A percentile compares a stretch with the other conserved stretches of the same genome.
Evolutionary conservation across 225 moss, liverwort and hornwort genomes (phyloP).

Genomic region (Polytrichum commune): DNA sequence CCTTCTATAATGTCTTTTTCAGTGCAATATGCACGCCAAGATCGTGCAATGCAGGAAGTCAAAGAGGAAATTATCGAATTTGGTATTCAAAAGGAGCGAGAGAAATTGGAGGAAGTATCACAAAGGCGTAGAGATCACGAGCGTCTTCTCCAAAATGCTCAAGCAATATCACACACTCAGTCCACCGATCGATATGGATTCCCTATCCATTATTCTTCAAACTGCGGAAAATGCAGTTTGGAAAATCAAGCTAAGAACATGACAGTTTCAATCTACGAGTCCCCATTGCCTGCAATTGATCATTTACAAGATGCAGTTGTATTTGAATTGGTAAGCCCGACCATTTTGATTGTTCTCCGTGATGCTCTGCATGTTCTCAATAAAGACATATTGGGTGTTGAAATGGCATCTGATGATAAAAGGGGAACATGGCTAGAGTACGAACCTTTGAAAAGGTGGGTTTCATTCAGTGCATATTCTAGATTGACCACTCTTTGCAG

Average conservation of each 20-base stretch:
- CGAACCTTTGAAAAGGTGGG: constrained; percentile 11
- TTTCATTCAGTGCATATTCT: neutral
- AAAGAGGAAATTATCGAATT: constrained; percentile 14
- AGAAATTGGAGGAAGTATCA: constrained; percentile 7
- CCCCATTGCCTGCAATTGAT: neutral
- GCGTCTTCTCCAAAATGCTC: neutral
- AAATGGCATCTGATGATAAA: neutral
- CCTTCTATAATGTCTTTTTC: constrained; percentile 13
- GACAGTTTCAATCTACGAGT: constrained; percentile 11
- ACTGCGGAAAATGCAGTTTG: constrained; percentile 5
- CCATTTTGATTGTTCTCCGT: constrained; percentile 12
- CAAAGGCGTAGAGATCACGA: neutral
- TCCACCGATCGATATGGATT: neutral
- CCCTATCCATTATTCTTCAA: rapidly evolving
- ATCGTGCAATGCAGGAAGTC: neutral
- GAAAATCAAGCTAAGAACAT: neutral
- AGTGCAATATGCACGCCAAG: constrained; percentile 4
- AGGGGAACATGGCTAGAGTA: constrained; percentile 5
- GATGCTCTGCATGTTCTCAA: constrained; percentile 24
- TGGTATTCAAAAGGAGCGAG: neutral
- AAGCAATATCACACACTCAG: neutral
- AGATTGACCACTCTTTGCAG: constrained; percentile 10
- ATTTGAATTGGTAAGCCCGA: constrained; percentile 18
- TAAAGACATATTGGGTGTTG: neutral
- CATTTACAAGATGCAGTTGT: constrained; percentile 28